Base-by-base conservation (phyloP, 2,329 filamentous ascomycete genomes). In the Stachybotrys chartarum region DNA sequence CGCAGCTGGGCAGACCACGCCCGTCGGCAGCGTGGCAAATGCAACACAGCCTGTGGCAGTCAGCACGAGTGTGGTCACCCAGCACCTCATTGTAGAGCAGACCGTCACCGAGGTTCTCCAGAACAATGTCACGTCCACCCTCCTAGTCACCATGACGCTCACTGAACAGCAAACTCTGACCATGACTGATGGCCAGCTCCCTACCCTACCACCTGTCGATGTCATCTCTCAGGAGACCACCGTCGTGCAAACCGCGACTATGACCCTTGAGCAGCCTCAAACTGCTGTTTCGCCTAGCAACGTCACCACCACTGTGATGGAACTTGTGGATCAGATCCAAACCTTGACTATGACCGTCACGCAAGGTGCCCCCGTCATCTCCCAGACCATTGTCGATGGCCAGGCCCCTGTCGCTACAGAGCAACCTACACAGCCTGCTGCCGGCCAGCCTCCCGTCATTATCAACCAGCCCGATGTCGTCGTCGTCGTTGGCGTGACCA, bases 401-500 rank as follows among this genome's bases (percentile, higher is more conserved):
- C 35, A 42, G 35, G 10, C 14, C 35, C 35, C 35, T 14, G 5
- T 42, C 35, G 35, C 35, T 42, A 42, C 35, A 10, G 35, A 42
- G 3, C 35, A 42, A 42, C 35, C 35, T 14, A 5, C 10, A 10
- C 35, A 42, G 14, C 54, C 63, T 50, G 56, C 60, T 8, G 53
- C 55, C 32, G 39, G 50, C 51, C 57, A 58, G 54, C 61, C 61
- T 11, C 56, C 58, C 44, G 60, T 63, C 7, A 54, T 63, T 47
- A 58, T 30, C 46, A 42, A 48, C 48, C 57, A 57, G 54, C 61
- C 61, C 12, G 59, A 59, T 46, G 60, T 63, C 7, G 52, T 63
- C 45, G 59, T 63, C 48, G 62, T 63, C 47, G 59, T 57, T 3
- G 57, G 63, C 30, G 57, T 61, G 35, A 63, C 61, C 51, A 55